phyloP scores from a whole-genome alignment of 225 moss, liverwort and hornwort species.

The Sphagnum tenellum region DNA sequence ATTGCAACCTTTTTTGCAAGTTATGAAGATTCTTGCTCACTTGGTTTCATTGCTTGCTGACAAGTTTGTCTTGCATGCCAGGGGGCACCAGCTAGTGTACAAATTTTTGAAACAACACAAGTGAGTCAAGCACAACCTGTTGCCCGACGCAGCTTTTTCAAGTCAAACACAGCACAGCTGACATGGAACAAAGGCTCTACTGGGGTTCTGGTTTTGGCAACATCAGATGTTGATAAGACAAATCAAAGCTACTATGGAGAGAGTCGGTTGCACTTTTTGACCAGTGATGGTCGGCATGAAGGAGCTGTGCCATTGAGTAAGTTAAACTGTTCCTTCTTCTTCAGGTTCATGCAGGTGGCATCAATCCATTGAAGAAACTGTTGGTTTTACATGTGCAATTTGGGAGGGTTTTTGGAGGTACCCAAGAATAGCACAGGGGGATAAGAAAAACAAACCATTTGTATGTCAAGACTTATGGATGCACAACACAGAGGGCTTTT shows the following conservation, averaged over 20 bases:
- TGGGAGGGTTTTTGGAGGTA: too few species aligned
- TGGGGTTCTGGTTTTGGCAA: slow-evolving; percentile 73
- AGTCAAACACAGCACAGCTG: slow-evolving; percentile 73
- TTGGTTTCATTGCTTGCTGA: background rate
- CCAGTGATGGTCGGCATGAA: slow-evolving; percentile 77
- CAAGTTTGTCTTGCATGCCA: slow-evolving; percentile 21
- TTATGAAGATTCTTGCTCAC: too few species aligned
- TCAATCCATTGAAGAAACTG: too few species aligned
- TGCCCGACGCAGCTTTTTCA: slow-evolving; percentile 87
- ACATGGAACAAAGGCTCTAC: slow-evolving; percentile 90
- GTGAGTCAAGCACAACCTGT: slow-evolving; percentile 59
- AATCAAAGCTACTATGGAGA: slow-evolving; percentile 96
- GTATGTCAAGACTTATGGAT: too few species aligned
- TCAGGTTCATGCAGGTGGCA: background rate
- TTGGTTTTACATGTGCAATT: too few species aligned
- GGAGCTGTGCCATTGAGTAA: slow-evolving; percentile 93
- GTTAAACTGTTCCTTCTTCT: slow-evolving; percentile 4
- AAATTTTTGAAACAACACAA: slow-evolving; percentile 64
- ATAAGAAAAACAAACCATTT: too few species aligned
- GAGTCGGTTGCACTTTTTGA: slow-evolving; percentile 71
- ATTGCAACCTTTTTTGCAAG: too few species aligned
- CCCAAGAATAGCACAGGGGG: too few species aligned
- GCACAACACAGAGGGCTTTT: too few species aligned
- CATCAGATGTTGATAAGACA: slow-evolving; percentile 92
- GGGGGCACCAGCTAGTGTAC: slow-evolving; percentile 91